Conservation (phyloP, 345 rosid species). For the Aquilaria yunnanensis region DNA sequence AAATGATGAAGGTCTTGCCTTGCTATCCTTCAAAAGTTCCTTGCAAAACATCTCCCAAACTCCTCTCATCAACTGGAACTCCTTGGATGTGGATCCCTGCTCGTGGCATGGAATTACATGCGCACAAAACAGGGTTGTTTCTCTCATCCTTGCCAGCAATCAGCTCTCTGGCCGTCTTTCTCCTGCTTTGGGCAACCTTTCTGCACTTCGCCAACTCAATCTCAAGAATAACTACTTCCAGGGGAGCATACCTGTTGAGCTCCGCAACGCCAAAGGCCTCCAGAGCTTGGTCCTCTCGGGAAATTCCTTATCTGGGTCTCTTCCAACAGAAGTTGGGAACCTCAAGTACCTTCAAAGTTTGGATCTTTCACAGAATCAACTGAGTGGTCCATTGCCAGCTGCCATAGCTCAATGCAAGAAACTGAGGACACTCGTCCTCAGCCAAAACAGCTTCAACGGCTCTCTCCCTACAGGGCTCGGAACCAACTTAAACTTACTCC, state of each 20-base stretch:
- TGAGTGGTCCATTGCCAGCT: slow-evolving; percentile 44
- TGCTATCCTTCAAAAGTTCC: slow-evolving; percentile 48
- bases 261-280: slow-evolving; percentile 42
- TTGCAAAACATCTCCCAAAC: slow-evolving; percentile 27
- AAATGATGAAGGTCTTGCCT: slow-evolving; percentile 60
- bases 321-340: slow-evolving; percentile 55
- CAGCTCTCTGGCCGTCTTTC: slow-evolving; percentile 55
- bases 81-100: slow-evolving; percentile 58
- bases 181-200: slow-evolving; percentile 48
- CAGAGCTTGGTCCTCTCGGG: slow-evolving; percentile 70
- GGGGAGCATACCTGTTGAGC: slow-evolving; percentile 53
- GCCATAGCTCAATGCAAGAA: slow-evolving; percentile 47
- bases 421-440: slow-evolving; percentile 44
- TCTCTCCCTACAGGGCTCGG: slow-evolving; percentile 44
- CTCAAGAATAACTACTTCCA: slow-evolving; percentile 56
- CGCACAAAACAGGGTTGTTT: slow-evolving; percentile 34
- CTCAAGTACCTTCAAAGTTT: slow-evolving; percentile 42
- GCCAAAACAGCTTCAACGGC: slow-evolving; percentile 55
- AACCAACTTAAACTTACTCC: slow-evolving; percentile 32
- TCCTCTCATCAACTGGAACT: slow-evolving; percentile 49
- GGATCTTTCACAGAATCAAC: slow-evolving; percentile 55
- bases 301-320: slow-evolving; percentile 63
- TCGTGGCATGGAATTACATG: slow-evolving; percentile 68
- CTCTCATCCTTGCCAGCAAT: slow-evolving; percentile 45
- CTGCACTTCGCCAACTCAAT: slow-evolving; percentile 50